Conservation (phyloP, 768 basidiomycete genomes). For the Coprinopsis cinerea region DNA sequence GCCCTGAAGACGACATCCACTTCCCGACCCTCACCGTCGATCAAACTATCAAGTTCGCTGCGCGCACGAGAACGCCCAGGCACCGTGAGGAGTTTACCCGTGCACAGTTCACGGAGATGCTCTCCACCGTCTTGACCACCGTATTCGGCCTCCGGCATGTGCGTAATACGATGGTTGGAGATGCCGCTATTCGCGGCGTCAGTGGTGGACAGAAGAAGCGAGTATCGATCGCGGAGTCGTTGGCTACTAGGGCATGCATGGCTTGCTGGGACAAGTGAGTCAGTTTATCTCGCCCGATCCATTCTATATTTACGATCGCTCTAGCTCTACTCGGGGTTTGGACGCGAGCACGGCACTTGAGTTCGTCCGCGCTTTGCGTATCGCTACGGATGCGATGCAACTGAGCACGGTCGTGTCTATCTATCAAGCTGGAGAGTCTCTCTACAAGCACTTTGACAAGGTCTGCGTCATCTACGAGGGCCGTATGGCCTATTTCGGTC, state of each 20-base stretch:
- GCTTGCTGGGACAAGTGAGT: conserved; percentile 52
- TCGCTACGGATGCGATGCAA: conserved; percentile 51
- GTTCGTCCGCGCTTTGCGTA: conserved; percentile 61
- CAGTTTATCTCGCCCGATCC: not conserved
- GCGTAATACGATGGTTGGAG: conserved; percentile 68
- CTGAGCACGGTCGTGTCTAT: conserved; percentile 67
- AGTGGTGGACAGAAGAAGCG: conserved; percentile 78
- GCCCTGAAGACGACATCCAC: conserved; percentile 82
- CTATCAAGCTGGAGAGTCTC: conserved; percentile 74
- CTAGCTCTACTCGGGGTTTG: conserved; percentile 52
- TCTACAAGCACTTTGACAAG: conserved; percentile 70
- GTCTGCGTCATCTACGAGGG: conserved; percentile 76
- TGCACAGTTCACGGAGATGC: conserved; percentile 32
- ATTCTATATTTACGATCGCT: not conserved
- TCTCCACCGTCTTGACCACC: conserved; percentile 51
- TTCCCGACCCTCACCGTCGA: conserved; percentile 80
- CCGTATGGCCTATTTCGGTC: conserved; percentile 69
- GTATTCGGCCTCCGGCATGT: conserved; percentile 76
- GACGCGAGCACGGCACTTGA: conserved; percentile 70
- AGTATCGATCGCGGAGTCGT: conserved; percentile 65
- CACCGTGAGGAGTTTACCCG: conserved; percentile 40
- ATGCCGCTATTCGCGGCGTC: conserved; percentile 67
- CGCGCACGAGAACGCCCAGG: conserved; percentile 60
- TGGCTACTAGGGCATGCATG: conserved; percentile 53
- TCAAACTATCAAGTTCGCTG: conserved; percentile 68